Evolutionary conservation across 371 early-diverging fungal genomes (phyloP).

Genomic region (Syncephalis fuscata): DNA sequence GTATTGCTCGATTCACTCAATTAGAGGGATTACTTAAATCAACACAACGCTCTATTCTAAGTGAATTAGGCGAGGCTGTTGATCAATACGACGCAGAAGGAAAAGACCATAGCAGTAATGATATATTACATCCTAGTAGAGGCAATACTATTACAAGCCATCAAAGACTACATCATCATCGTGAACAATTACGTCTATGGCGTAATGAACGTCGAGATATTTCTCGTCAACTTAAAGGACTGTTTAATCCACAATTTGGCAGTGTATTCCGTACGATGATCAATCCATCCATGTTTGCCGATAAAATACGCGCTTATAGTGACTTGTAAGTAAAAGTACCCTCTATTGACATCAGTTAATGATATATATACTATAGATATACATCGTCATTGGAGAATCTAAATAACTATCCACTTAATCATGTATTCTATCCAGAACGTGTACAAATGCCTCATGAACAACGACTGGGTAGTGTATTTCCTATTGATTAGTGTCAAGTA

Average conservation of each 20-base stretch:
- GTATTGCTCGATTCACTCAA: neutral
- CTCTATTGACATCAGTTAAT: conserved; percentile 10
- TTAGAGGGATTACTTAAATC: too few relatives aligned
- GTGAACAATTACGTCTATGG: conserved; percentile 12
- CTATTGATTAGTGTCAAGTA: too few relatives aligned
- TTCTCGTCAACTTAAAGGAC: conserved; percentile 23
- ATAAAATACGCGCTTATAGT: conserved; percentile 32
- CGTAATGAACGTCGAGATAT: conserved; percentile 22
- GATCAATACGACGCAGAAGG: too few relatives aligned
- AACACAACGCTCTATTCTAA: too few relatives aligned
- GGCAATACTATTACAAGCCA: too few relatives aligned
- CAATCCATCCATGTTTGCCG: conserved; percentile 43
- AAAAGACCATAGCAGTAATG: too few relatives aligned
- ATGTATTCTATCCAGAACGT: conserved; percentile 42
- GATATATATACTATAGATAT: conserved; percentile 17
- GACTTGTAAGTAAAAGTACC: conserved; percentile 13
- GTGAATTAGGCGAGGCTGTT: too few relatives aligned
- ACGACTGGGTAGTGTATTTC: neutral
- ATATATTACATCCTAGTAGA: too few relatives aligned
- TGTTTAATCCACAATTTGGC: conserved; percentile 43
- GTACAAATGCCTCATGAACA: conserved; percentile 39
- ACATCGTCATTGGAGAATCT: conserved; percentile 39
- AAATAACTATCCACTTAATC: conserved; percentile 30
- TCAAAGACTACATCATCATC: neutral
- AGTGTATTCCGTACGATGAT: conserved; percentile 43